Conservation (phyloP, 441 rosid genomes). For the Breynia disticha region DNA sequence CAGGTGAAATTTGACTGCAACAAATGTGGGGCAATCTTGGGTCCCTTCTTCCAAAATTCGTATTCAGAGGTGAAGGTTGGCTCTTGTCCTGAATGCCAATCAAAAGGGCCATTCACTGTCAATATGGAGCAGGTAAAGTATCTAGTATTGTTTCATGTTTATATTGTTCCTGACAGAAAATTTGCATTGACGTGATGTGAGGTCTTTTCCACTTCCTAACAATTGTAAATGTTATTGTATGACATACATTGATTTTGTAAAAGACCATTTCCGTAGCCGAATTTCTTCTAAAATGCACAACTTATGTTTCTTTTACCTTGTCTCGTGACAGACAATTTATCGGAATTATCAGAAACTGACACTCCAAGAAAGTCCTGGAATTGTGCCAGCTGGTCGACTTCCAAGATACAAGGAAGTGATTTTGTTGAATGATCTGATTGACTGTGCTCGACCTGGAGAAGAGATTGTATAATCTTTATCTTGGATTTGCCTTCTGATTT, state of each 20-base stretch:
- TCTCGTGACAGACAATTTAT: constrained; percentile 71
- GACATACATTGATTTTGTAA: not conserved
- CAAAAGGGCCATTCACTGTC: constrained; percentile 92
- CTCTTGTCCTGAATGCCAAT: constrained; percentile 96
- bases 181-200: constrained; percentile 1
- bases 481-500: constrained; percentile 6
- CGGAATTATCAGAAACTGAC: constrained; percentile 95
- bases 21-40: constrained; percentile 86
- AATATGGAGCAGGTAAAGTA: constrained; percentile 81
- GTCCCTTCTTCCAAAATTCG: constrained; percentile 94
- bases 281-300: not conserved
- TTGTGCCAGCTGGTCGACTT: constrained; percentile 97
- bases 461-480: constrained; percentile 56
- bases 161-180: not conserved
- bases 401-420: constrained; percentile 99
- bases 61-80: constrained; percentile 98
- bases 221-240: not conserved
- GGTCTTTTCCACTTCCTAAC: not conserved
- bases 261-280: not conserved
- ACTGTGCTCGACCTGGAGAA: constrained; percentile 97
- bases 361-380: constrained; percentile 98
- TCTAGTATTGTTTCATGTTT: constrained; percentile 6
- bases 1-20: constrained; percentile 96
- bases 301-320: constrained; percentile 5
- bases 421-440: constrained; percentile 82